Evolutionary conservation across 2,329 filamentous ascomycete species (phyloP).

Genomic region (Ascocoryne sarcoides): DNA sequence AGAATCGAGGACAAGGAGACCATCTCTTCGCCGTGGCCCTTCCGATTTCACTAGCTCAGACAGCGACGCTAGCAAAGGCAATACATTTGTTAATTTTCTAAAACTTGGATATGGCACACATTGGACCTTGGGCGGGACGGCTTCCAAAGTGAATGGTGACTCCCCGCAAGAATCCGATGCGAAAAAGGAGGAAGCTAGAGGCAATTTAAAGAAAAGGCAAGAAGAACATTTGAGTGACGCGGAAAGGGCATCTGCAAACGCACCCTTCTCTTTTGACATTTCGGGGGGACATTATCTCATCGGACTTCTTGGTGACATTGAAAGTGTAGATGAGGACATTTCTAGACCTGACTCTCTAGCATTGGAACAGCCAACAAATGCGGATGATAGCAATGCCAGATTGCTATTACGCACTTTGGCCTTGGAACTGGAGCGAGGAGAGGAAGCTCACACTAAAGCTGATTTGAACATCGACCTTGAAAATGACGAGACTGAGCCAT

Average conservation of each 20-base stretch:
- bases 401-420: constrained; percentile 58
- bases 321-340: constrained; percentile 31
- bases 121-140: constrained; percentile 41
- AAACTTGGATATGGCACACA: constrained; percentile 62
- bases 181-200: neutral
- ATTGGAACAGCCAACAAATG: constrained; percentile 1
- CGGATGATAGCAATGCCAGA: constrained; percentile 37
- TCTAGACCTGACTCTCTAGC: constrained; percentile 2
- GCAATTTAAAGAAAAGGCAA: neutral
- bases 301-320: constrained; percentile 57
- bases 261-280: constrained; percentile 11
- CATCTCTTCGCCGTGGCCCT: constrained; percentile 9
- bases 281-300: constrained; percentile 51
- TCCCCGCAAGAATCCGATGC: neutral
- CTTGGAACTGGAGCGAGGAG: constrained; percentile 48
- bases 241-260: constrained; percentile 1
- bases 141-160: constrained; percentile 3
- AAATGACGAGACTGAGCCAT: constrained; percentile 8
- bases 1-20: constrained; percentile 4
- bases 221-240: neutral
- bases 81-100: constrained; percentile 52
- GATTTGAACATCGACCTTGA: constrained; percentile 39
- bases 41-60: constrained; percentile 17
- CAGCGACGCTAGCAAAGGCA: constrained; percentile 19
- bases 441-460: constrained; percentile 33